phyloP scores from a whole-genome alignment of 2,329 filamentous ascomycete species.

The Diplodia sapinea region DNA sequence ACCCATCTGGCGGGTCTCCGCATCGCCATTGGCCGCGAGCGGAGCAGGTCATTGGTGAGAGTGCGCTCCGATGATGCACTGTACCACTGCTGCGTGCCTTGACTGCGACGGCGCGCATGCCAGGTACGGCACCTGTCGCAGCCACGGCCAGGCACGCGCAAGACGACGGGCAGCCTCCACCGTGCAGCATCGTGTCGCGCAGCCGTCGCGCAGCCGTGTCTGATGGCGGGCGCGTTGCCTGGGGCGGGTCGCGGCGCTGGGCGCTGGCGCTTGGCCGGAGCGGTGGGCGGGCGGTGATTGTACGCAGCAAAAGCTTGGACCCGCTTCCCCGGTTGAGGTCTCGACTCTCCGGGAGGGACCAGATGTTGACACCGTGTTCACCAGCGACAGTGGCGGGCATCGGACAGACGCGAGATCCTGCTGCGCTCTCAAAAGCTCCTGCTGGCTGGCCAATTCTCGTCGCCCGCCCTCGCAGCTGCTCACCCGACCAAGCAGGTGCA shows the following conservation, averaged over 20 bases:
- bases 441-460: constrained; percentile 10
- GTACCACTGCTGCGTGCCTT: constrained; percentile 15
- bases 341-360: not conserved
- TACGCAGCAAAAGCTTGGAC: constrained; percentile 3
- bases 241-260: not conserved
- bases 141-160: constrained; percentile 6
- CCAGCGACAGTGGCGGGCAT: not conserved
- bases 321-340: constrained; percentile 1
- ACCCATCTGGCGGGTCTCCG: not conserved
- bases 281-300: not conserved
- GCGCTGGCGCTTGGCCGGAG: not conserved
- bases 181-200: not conserved
- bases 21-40: not conserved
- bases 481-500: constrained; percentile 9
- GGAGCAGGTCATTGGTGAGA: not conserved
- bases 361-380: constrained; percentile 2
- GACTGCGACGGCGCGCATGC: constrained; percentile 14
- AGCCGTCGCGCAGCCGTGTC: not conserved
- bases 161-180: not conserved
- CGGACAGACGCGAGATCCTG: not conserved
- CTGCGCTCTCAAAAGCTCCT: constrained; percentile 13
- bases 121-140: constrained; percentile 21
- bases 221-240: not conserved
- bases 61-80: not conserved
- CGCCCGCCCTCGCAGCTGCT: constrained; percentile 19